Base-by-base conservation (phyloP, 345 rosid species). In the Moricandia arvensis region DNA sequence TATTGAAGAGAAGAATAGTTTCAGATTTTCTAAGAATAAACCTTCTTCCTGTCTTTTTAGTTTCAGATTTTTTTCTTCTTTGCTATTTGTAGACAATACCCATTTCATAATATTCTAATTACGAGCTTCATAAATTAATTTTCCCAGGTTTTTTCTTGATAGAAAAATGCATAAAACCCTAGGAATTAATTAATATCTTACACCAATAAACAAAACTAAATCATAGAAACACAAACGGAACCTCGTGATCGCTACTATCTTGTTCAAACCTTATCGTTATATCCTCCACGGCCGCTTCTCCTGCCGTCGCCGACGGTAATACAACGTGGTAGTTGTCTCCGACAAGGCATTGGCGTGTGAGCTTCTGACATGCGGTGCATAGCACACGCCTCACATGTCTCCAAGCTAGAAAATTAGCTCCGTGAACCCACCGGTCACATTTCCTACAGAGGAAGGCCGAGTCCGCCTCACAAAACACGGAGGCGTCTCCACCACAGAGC, bases 401-500 rank as follows among this genome's bases (percentile, higher is more conserved):
- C 73, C 59, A 82, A 7, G 98, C 95, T 45, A 93, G 75, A 84
- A 93, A 89, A 75, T 93, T 93, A 7, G 96, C 98, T 59, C 80
- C 83, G 27, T 93, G 98, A 17, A 93, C 98, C 83, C 82, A 72
- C 77, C 74, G 85, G 58, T 93, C 98, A 26, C 98, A 93, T 67
- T 80, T 78, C 43, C 79, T 31, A 75, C 98, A 93, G 0, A 90
- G 85, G 66, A 69, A 89, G 0, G 98, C 96, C 59, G 88, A 81
- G 70, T 93, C 98, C 1, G 98, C 98, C 68, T 83, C 90, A 75
- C 98, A 93, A 63, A 87, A 93, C 57, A 90, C 70, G 24, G 81
- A 64, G 16, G 96, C 96, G 57, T 75, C 75, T 4, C 82, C 58
- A 1, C 82, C 84, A 18, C 98, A 93, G 0, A 93, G 88, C 85